A percentile compares a stretch with the other conserved stretches of the same genome.
Evolutionary conservation across 2,329 filamentous ascomycete genomes (phyloP).

Genomic region (Phialophora tarda): DNA sequence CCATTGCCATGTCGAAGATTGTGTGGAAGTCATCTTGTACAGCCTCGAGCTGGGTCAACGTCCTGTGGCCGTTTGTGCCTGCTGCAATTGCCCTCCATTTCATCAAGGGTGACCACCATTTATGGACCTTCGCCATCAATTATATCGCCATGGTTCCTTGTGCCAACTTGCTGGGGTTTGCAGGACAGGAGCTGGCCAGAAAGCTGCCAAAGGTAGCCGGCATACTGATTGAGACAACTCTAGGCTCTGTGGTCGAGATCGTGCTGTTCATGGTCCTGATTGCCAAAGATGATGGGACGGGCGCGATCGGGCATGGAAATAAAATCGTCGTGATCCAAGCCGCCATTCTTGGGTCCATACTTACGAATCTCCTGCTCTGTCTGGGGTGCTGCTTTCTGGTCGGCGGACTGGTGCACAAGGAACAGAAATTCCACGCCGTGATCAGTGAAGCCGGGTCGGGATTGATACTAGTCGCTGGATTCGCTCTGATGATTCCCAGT

Average conservation of each 20-base stretch:
- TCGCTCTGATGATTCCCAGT: slow-evolving; percentile 52
- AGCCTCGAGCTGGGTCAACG: slow-evolving; percentile 68
- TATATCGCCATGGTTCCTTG: slow-evolving; percentile 80
- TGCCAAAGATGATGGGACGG: slow-evolving; percentile 49
- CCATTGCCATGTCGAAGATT: slow-evolving; percentile 67
- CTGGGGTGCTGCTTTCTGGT: slow-evolving; percentile 80
- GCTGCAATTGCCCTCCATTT: slow-evolving; percentile 71
- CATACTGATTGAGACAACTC: slow-evolving; percentile 57
- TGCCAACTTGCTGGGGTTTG: slow-evolving; percentile 76
- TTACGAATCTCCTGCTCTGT: slow-evolving; percentile 81
- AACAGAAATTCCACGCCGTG: slow-evolving; percentile 74
- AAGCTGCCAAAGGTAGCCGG: slow-evolving; percentile 75
- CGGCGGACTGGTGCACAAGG: slow-evolving; percentile 70
- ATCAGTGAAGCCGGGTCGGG: slow-evolving; percentile 81
- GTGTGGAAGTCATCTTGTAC: slow-evolving; percentile 68
- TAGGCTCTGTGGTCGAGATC: slow-evolving; percentile 80
- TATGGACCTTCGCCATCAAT: slow-evolving; percentile 71
- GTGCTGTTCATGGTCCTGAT: slow-evolving; percentile 81
- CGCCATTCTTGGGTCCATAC: slow-evolving; percentile 80
- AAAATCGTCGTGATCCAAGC: slow-evolving; percentile 75
- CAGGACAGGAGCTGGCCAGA: slow-evolving; percentile 71
- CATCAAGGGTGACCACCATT: slow-evolving; percentile 60
- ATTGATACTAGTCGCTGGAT: slow-evolving; percentile 76
- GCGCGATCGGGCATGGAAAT: slow-evolving; percentile 42
- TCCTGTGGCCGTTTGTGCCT: slow-evolving; percentile 77